phyloP scores from a whole-genome alignment of 169 alveolate species.

The Cystoisospora suis region DNA sequence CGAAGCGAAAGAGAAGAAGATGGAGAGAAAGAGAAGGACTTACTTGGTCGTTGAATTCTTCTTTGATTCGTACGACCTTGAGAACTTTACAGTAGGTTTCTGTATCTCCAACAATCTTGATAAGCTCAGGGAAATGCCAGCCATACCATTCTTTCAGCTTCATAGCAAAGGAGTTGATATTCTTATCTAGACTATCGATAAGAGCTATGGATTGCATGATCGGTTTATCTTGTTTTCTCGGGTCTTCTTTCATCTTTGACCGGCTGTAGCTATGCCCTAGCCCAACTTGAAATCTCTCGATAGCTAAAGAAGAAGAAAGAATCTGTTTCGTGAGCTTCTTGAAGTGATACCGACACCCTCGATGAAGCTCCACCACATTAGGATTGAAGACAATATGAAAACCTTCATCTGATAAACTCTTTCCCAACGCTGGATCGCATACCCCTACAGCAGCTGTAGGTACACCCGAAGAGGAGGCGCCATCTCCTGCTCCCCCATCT shows the following conservation, averaged over 20 bases:
- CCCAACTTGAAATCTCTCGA: slow-evolving; percentile 66
- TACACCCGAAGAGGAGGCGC: not conserved
- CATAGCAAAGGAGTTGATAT: slow-evolving; percentile 98
- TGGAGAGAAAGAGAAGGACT: not conserved
- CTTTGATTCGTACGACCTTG: slow-evolving; percentile 28
- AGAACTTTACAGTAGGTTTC: slow-evolving; percentile 67
- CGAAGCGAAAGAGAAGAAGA: too few species aligned
- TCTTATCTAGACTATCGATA: slow-evolving; percentile 91
- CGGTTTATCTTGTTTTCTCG: slow-evolving; percentile 97
- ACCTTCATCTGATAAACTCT: slow-evolving; percentile 54
- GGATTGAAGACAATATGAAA: slow-evolving; percentile 35
- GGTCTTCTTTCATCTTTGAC: slow-evolving; percentile 92
- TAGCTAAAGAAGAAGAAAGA: not conserved
- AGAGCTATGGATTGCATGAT: slow-evolving; percentile 94
- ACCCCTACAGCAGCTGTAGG: slow-evolving; percentile 33
- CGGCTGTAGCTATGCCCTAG: slow-evolving; percentile 89
- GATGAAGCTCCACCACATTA: slow-evolving; percentile 44
- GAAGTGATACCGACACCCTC: slow-evolving; percentile 63
- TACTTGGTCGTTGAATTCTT: slow-evolving; percentile 37
- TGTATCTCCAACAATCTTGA: slow-evolving; percentile 92
- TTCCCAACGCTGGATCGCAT: slow-evolving; percentile 64
- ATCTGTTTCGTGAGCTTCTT: slow-evolving; percentile 50
- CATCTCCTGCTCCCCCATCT: not conserved
- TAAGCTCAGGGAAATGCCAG: slow-evolving; percentile 99
- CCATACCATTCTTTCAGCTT: slow-evolving; percentile 97